Conservation (phyloP, 768 basidiomycete genomes). For the Myochromella boudieri region DNA sequence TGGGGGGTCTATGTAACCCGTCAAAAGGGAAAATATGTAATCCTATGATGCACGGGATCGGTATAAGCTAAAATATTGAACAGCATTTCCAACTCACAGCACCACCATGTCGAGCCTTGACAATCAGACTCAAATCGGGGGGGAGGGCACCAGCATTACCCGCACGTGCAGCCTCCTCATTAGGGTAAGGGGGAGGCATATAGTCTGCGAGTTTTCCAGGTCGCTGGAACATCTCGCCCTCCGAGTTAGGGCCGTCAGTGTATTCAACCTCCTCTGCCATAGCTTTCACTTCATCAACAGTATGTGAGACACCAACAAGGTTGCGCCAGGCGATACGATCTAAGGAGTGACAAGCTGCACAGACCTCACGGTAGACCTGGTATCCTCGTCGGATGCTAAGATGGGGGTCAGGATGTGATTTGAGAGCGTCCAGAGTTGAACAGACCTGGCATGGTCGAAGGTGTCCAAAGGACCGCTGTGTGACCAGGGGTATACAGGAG, state of each 20-base stretch:
- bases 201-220: conserved; percentile 99
- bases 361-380: conserved; percentile 98
- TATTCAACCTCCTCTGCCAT: conserved; percentile 99
- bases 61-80: background rate
- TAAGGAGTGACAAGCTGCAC: conserved; percentile 97
- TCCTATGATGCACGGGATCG: conserved; percentile 51
- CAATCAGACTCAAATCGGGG: conserved; percentile 94
- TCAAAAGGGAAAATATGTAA: conserved; percentile 95
- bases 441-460: conserved; percentile 95
- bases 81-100: conserved; percentile 65
- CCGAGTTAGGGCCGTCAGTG: conserved; percentile 89
- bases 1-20: conserved; percentile 95
- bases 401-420: conserved; percentile 10
- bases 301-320: conserved; percentile 96
- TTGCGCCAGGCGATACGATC: conserved; percentile 99
- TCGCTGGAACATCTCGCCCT: conserved; percentile 98
- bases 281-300: conserved; percentile 81
- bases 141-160: conserved; percentile 94
- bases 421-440: conserved; percentile 19
- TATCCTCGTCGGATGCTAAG: conserved; percentile 91
- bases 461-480: conserved; percentile 87
- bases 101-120: conserved; percentile 97
- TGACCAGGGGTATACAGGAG: conserved; percentile 84
- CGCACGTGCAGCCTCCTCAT: conserved; percentile 96
- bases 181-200: conserved; percentile 92